Conservation (phyloP, 2,329 filamentous ascomycete species). For the Ploettnerulaceae sp. region DNA sequence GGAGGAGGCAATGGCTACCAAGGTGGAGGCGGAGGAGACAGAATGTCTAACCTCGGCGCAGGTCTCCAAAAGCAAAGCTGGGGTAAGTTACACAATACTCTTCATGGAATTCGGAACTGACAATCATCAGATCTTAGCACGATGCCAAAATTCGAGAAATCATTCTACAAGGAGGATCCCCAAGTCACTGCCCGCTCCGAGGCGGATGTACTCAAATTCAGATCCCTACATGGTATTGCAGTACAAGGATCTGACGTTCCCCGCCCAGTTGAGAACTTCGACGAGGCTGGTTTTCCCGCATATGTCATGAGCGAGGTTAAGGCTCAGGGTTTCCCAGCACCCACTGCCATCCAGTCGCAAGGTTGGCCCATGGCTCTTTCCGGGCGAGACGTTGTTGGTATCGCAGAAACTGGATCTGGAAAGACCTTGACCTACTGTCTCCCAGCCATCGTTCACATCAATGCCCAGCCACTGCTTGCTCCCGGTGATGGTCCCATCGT, state of each 20-base stretch:
- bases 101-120: slow-evolving; percentile 11
- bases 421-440: slow-evolving; percentile 99
- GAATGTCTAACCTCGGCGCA: slow-evolving; percentile 87
- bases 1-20: slow-evolving; percentile 56
- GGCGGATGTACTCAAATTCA: slow-evolving; percentile 83
- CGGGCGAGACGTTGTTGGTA: slow-evolving; percentile 96
- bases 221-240: slow-evolving; percentile 77
- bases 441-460: slow-evolving; percentile 98
- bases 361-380: slow-evolving; percentile 99
- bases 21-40: slow-evolving; percentile 88
- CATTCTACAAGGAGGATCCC: slow-evolving; percentile 95
- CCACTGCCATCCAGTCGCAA: slow-evolving; percentile 95
- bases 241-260: slow-evolving; percentile 77
- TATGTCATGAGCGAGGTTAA: slow-evolving; percentile 99
- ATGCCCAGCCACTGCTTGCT: slow-evolving; percentile 92
- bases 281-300: slow-evolving; percentile 92
- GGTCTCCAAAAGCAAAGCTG: slow-evolving; percentile 83
- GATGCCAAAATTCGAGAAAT: slow-evolving; percentile 97
- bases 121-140: slow-evolving; percentile 59
- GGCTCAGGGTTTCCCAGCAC: slow-evolving; percentile 89
- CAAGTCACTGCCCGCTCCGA: slow-evolving; percentile 69
- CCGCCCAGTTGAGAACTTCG: slow-evolving; percentile 93
- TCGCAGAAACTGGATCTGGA: slow-evolving; percentile 97
- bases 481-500: slow-evolving; percentile 96
- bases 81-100: slow-evolving; percentile 52